Percentiles rank a stretch among this genome's conserved stretches.
Conservation (phyloP, 148 eudicot species). For the Agrostemma githago region DNA sequence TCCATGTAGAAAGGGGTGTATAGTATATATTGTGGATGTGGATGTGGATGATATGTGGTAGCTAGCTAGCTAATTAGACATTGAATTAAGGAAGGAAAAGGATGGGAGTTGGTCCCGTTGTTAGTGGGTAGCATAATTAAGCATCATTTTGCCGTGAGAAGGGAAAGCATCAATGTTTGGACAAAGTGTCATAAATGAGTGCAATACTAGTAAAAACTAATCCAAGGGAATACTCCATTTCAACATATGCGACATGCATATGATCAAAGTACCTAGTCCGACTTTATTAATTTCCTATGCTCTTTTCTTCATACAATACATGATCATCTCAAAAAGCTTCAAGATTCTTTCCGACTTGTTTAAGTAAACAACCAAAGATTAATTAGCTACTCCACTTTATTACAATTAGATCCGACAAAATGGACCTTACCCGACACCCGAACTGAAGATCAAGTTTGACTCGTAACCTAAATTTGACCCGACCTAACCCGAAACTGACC, state of each 20-base stretch:
- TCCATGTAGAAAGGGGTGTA: too few species aligned
- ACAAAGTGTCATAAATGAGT: constrained; percentile 14
- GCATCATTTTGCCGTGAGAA: not conserved
- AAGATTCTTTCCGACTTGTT: too few species aligned
- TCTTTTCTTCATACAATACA: not conserved
- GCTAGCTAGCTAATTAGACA: not conserved
- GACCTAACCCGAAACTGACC: too few species aligned
- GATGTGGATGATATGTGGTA: not conserved
- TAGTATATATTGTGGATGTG: too few species aligned
- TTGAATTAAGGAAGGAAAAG: constrained; percentile 13
- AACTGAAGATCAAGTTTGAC: too few species aligned
- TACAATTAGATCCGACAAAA: too few species aligned
- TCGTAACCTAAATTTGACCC: too few species aligned
- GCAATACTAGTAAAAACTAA: not conserved
- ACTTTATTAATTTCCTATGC: constrained; percentile 15
- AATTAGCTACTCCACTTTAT: too few species aligned
- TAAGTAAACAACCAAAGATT: too few species aligned
- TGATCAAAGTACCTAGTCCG: not conserved
- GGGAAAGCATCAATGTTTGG: not conserved
- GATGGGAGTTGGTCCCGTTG: constrained; percentile 26
- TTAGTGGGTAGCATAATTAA: constrained; percentile 16
- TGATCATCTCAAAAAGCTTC: constrained; percentile 10
- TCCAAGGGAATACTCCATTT: not conserved
- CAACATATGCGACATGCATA: constrained; percentile 9
- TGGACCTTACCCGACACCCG: too few species aligned